Percentiles rank a stretch among this genome's conserved stretches.
phyloP scores from a whole-genome alignment of 2,329 filamentous ascomycete genomes.

The Gaeumannomyces sp. region DNA sequence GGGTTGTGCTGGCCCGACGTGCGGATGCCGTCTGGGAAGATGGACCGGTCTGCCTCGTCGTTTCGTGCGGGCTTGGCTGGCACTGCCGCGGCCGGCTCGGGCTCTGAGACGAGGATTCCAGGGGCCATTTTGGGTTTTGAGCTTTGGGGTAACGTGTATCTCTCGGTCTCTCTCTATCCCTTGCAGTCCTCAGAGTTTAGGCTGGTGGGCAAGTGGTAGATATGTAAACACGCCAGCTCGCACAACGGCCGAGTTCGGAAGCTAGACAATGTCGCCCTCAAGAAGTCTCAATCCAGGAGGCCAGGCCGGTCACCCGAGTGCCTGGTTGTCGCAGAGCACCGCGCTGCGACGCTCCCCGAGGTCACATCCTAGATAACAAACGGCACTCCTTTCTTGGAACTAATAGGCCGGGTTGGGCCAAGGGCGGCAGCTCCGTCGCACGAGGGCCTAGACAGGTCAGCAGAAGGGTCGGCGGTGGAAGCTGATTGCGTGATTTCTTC shows the following conservation, averaged over 20 bases:
- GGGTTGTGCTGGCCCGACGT: slow-evolving; percentile 67
- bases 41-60: slow-evolving; percentile 26
- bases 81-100: slow-evolving; percentile 9
- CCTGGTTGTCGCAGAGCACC: not conserved
- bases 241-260: no score
- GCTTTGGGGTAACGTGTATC: no score
- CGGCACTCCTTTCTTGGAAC: not conserved
- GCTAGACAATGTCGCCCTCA: no score
- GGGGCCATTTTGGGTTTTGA: slow-evolving; percentile 18
- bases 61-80: slow-evolving; percentile 17
- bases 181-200: no score
- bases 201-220: not conserved
- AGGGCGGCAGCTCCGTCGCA: no score
- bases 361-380: not conserved
- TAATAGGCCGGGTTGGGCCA: no score
- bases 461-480: not conserved
- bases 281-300: no score
- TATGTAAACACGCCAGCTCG: not conserved
- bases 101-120: slow-evolving; percentile 19
- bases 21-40: slow-evolving; percentile 42
- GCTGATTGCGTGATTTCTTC: slow-evolving; percentile 9
- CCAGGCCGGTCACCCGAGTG: no score
- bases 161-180: no score
- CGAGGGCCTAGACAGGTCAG: no score
- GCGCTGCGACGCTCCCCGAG: not conserved